Conservation (phyloP, 1,139 yeast genomes). For the Hansenula sp. region DNA sequence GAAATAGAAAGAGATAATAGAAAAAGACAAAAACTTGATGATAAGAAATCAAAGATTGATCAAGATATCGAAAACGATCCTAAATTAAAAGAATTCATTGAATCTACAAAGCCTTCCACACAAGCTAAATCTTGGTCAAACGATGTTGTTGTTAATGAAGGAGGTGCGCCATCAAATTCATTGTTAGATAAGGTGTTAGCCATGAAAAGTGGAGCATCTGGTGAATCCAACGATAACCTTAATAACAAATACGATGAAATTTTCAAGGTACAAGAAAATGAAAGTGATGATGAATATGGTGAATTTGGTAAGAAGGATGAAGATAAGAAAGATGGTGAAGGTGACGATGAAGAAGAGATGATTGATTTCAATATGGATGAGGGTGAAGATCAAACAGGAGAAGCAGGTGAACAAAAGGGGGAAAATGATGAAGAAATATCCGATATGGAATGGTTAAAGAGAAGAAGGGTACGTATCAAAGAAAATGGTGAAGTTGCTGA, state of each 20-base stretch:
- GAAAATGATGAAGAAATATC: conserved; percentile 56
- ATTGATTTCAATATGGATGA: conserved; percentile 19
- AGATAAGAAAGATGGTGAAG: conserved; percentile 28
- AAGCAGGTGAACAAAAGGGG: conserved; percentile 14
- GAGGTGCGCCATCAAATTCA: conserved; percentile 40
- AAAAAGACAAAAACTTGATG: conserved; percentile 19
- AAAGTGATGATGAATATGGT: conserved; percentile 67
- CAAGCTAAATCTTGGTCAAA: conserved; percentile 49
- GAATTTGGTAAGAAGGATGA: conserved; percentile 36
- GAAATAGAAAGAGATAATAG: conserved; percentile 24
- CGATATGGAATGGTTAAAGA: conserved; percentile 87
- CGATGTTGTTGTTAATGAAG: conserved; percentile 54
- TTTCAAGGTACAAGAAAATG: conserved; percentile 37
- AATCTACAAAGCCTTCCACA: conserved; percentile 74
- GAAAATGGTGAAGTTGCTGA: conserved; percentile 33
- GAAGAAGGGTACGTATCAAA: conserved; percentile 69
- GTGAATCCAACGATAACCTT: conserved; percentile 13
- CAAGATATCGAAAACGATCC: conserved; percentile 61
- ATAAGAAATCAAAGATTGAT: conserved; percentile 37
- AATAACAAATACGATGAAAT: conserved; percentile 26
- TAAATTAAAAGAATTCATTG: conserved; percentile 73
- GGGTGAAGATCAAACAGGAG: conserved; percentile 12
- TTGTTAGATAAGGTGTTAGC: conserved; percentile 34
- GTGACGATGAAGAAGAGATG: conserved; percentile 33
- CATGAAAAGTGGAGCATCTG: conserved; percentile 23